phyloP scores from a whole-genome alignment of 768 basidiomycete genomes.

The Lentinus tigrinus region DNA sequence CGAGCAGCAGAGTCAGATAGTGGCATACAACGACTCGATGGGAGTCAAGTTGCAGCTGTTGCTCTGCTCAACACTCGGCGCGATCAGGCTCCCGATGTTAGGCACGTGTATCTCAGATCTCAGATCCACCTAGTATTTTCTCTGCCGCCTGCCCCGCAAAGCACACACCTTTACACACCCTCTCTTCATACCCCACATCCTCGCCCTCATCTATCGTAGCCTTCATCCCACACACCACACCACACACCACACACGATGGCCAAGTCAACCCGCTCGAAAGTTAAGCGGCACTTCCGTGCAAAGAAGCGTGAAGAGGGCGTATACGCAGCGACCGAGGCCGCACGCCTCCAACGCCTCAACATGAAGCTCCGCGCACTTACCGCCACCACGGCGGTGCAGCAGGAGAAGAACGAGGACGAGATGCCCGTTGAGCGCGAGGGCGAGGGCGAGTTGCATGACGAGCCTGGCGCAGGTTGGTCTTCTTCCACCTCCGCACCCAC shows the following conservation, averaged over 20 bases:
- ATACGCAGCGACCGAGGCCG: conserved; percentile 77
- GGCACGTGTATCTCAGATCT: conserved; percentile 11
- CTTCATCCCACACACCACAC: neutral
- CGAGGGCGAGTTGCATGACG: conserved; percentile 25
- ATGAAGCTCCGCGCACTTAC: conserved; percentile 55
- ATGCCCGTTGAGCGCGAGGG: conserved; percentile 29
- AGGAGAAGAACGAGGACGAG: conserved; percentile 24
- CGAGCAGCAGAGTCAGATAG: too few relatives aligned
- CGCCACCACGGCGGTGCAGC: conserved; percentile 33
- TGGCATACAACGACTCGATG: neutral
- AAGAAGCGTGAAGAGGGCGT: conserved; percentile 74
- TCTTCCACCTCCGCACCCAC: conserved; percentile 9
- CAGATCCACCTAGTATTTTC: conserved; percentile 2
- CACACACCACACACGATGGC: conserved; percentile 51
- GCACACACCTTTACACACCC: neutral
- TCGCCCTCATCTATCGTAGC: neutral
- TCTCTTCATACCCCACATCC: neutral
- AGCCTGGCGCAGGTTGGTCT: conserved; percentile 58
- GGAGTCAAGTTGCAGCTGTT: neutral
- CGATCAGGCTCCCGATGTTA: conserved; percentile 6
- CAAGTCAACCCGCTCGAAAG: conserved; percentile 81
- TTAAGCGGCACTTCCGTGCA: conserved; percentile 73
- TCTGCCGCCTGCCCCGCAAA: neutral
- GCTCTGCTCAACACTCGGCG: conserved; percentile 1
- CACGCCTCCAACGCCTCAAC: conserved; percentile 71